Evolutionary conservation across 495 filamentous ascomycete species (phyloP).

Genomic region (Pseudomonodictys pantanalensis): DNA sequence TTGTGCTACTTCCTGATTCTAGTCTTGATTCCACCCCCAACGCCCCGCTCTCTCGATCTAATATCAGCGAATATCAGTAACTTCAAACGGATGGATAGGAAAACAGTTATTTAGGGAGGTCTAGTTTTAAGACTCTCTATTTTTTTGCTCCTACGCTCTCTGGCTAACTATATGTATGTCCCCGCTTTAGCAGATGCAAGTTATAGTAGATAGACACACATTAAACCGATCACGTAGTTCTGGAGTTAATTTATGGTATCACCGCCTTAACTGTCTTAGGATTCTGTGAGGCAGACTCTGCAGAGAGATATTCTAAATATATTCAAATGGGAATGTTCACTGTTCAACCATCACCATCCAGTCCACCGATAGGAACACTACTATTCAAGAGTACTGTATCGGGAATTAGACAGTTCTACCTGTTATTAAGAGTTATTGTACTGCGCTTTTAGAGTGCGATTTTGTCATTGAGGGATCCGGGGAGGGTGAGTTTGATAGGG

Average conservation of each 20-base stretch:
- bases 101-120: neutral
- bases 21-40: neutral
- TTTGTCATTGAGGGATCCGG: no score
- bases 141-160: neutral
- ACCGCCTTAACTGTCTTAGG: neutral
- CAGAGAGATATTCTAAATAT: neutral
- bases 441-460: no score
- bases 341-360: no score
- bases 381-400: no score
- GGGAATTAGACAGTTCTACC: no score
- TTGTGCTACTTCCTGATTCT: neutral
- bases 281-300: neutral
- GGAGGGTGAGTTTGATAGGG: no score
- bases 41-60: neutral
- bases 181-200: neutral
- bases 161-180: neutral
- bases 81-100: neutral
- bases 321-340: neutral
- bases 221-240: neutral
- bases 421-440: no score
- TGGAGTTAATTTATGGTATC: neutral
- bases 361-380: neutral
- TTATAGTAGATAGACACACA: neutral
- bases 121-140: neutral
- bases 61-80: neutral